These are phyloP conservation scores for Cladosporium sp. DNA, from an alignment of 2,329 filamentous ascomycete species.

Conservation along the genomic window DNA sequence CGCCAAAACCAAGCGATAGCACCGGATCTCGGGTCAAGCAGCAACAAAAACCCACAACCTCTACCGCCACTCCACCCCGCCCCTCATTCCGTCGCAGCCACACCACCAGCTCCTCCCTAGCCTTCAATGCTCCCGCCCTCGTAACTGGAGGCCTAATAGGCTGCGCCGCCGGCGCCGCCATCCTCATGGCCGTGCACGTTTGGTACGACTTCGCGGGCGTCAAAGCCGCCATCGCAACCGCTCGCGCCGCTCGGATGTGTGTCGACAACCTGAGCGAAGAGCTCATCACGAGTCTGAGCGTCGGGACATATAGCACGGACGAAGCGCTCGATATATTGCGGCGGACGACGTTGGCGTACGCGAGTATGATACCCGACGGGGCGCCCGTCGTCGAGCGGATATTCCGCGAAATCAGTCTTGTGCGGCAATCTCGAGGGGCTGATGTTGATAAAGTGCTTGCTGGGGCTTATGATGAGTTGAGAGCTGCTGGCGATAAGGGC, in stretches of 20 bases:
- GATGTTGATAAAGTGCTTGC: constrained; percentile 33
- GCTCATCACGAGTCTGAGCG: constrained; percentile 31
- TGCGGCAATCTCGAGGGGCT: constrained; percentile 30
- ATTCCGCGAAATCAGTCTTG: constrained; percentile 33
- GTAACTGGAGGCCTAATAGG: constrained; percentile 35
- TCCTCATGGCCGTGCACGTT: constrained; percentile 32
- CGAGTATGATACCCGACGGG: constrained; percentile 32
- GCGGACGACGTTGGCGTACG: constrained; percentile 35
- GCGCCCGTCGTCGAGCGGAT: constrained; percentile 31
- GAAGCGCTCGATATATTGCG: constrained; percentile 36
- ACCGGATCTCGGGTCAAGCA: not conserved
- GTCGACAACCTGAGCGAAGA: constrained; percentile 35
- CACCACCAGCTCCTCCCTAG: constrained; percentile 20
- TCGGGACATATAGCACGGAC: constrained; percentile 34
- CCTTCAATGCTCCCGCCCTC: constrained; percentile 29
- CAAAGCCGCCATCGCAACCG: constrained; percentile 32
- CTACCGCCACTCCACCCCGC: not conserved
- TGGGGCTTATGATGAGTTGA: constrained; percentile 29
- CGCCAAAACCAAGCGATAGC: not conserved
- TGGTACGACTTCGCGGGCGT: constrained; percentile 32
- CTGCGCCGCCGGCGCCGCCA: constrained; percentile 32
- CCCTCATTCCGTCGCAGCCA: not conserved
- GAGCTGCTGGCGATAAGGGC: constrained; percentile 27
- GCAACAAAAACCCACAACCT: not conserved
- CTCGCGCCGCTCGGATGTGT: constrained; percentile 31